Percentiles rank a stretch among this genome's conserved stretches.
Conservation (phyloP, 2,329 filamentous ascomycete species). For the Phialocephala sp. region DNA sequence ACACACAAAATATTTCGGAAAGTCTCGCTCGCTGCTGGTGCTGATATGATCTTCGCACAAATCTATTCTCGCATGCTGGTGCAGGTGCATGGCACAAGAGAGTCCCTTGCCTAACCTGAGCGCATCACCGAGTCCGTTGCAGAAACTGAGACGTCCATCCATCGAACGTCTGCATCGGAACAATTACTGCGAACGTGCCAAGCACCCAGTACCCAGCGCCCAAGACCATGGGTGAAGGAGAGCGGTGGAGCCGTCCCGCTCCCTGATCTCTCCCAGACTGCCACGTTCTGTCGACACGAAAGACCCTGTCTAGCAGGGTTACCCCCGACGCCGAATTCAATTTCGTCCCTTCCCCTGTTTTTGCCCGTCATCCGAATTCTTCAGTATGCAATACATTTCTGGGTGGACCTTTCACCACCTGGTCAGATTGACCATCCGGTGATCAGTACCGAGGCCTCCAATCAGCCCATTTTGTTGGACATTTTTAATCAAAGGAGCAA, state of each 20-base stretch:
- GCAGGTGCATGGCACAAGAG: constrained; percentile 6
- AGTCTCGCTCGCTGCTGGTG: background rate
- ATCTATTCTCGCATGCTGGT: background rate
- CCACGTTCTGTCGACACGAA: constrained; percentile 19
- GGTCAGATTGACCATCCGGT: constrained; percentile 11
- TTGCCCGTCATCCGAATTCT: constrained; percentile 5
- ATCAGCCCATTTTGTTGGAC: constrained; percentile 8
- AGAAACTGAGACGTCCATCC: constrained; percentile 4
- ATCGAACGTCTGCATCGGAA: background rate
- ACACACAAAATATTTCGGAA: background rate
- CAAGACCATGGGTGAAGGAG: constrained; percentile 11
- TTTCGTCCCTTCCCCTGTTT: constrained; percentile 12
- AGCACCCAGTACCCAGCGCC: too few relatives aligned
- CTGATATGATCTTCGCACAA: constrained; percentile 1
- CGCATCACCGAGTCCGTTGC: background rate
- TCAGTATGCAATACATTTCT: constrained; percentile 12
- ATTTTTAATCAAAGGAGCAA: constrained; percentile 9
- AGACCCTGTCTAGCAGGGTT: constrained; percentile 12
- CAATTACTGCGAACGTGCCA: background rate
- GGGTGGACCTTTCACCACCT: constrained; percentile 17
- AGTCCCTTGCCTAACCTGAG: background rate
- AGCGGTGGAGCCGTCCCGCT: constrained; percentile 18
- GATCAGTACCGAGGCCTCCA: background rate
- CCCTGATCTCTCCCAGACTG: constrained; percentile 1
- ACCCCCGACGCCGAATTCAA: constrained; percentile 6